Conservation (phyloP, 345 rosid species). For the Arabis hirsuta region DNA sequence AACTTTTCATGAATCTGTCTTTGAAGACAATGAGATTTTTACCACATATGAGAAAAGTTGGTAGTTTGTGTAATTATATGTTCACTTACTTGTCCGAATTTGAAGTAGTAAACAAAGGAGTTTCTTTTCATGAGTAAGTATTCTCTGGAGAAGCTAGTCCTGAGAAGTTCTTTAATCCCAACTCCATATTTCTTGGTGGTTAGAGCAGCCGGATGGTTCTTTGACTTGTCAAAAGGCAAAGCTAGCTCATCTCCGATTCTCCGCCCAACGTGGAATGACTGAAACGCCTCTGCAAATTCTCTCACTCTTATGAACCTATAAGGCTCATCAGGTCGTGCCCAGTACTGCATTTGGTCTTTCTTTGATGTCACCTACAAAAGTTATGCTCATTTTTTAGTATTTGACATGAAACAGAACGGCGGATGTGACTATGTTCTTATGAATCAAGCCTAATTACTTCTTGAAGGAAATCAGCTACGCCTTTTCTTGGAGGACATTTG, state of each 20-base stretch:
- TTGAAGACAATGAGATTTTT: neutral
- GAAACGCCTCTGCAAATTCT: constrained; percentile 76
- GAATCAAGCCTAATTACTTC: constrained; percentile 54
- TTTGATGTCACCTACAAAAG: constrained; percentile 70
- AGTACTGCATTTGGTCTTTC: constrained; percentile 84
- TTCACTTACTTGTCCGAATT: constrained; percentile 58
- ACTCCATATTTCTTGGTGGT: constrained; percentile 62
- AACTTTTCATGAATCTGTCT: neutral
- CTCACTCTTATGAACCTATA: constrained; percentile 61
- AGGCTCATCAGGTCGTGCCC: constrained; percentile 62
- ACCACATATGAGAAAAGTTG: constrained; percentile 8
- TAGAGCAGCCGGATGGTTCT: constrained; percentile 80
- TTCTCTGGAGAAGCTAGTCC: constrained; percentile 66
- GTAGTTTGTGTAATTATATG: neutral
- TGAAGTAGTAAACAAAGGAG: constrained; percentile 73
- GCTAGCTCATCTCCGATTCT: constrained; percentile 55
- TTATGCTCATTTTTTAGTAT: neutral
- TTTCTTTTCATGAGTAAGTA: constrained; percentile 75
- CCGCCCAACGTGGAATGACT: constrained; percentile 60
- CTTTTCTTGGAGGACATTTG: constrained; percentile 78
- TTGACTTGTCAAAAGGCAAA: constrained; percentile 58
- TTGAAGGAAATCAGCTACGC: constrained; percentile 77
- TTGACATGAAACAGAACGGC: constrained; percentile 6
- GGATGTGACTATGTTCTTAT: neutral
- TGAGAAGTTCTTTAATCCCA: constrained; percentile 59